These are phyloP conservation scores for Aaosphaeria arxii DNA, from an alignment of 2,329 filamentous ascomycete species.

Conservation along the genomic window DNA sequence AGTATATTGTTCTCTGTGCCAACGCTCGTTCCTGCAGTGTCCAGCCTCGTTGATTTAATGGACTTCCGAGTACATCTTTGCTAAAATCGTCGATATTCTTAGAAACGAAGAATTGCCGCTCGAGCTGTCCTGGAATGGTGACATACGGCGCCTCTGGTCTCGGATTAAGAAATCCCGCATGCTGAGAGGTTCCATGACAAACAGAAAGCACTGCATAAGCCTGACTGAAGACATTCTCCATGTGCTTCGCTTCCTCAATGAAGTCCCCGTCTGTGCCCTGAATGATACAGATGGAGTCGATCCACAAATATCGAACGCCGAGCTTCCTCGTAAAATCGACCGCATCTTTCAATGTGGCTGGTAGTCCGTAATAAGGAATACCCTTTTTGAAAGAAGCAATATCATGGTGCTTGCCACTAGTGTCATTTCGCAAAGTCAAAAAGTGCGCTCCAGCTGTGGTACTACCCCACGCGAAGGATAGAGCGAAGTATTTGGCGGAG, in stretches of 20 bases:
- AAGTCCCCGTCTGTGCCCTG: conserved; percentile 10
- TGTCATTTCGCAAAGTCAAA: not conserved
- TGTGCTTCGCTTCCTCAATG: conserved; percentile 6
- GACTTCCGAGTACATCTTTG: conserved; percentile 9
- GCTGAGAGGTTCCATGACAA: conserved; percentile 2
- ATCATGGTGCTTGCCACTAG: not conserved
- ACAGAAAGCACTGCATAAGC: conserved; percentile 9
- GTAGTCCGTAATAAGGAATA: conserved; percentile 8
- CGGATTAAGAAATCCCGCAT: conserved; percentile 5
- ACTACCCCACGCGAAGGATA: not conserved
- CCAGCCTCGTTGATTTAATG: conserved; percentile 16
- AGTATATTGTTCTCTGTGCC: conserved; percentile 17
- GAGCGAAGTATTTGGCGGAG: not conserved
- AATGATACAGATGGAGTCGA: conserved; percentile 24
- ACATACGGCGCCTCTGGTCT: not conserved
- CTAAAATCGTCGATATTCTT: conserved; percentile 15
- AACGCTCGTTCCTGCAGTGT: conserved; percentile 20
- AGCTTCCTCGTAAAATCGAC: conserved; percentile 13
- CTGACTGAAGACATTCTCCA: conserved; percentile 11
- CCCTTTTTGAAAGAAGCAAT: not conserved
- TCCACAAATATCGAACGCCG: conserved; percentile 21
- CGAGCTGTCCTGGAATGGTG: not conserved
- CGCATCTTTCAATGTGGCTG: conserved; percentile 18
- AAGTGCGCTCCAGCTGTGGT: not conserved
- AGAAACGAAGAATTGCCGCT: conserved; percentile 4